Evolutionary conservation across 768 basidiomycete species (phyloP).

Genomic region (Coprinopsis sp.): DNA sequence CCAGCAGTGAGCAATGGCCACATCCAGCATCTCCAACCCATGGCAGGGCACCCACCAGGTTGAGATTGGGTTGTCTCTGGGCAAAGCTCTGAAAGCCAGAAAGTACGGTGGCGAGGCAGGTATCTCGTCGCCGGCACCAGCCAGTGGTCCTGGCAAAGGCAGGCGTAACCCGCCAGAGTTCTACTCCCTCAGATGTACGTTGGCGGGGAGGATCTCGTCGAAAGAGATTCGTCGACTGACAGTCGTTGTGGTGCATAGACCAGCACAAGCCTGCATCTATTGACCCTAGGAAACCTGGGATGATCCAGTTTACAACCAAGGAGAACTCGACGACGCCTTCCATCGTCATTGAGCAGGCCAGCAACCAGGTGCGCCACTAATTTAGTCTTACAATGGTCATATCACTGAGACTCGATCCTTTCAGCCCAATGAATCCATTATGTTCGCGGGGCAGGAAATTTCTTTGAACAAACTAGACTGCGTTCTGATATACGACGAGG

Average conservation of each 20-base stretch:
- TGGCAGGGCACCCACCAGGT: conserved; percentile 63
- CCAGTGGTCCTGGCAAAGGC: conserved; percentile 20
- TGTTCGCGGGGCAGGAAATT: conserved; percentile 55
- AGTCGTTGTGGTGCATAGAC: conserved; percentile 39
- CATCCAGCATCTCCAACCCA: conserved; percentile 33
- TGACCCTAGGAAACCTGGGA: conserved; percentile 60
- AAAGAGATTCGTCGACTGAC: not conserved
- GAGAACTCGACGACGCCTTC: not conserved
- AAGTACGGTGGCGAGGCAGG: conserved; percentile 46
- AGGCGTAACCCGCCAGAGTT: conserved; percentile 57
- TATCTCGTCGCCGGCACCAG: conserved; percentile 22
- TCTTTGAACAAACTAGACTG: conserved; percentile 69
- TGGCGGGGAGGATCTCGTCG: not conserved
- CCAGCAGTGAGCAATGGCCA: conserved; percentile 31
- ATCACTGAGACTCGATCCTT: not conserved
- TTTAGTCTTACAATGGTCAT: not conserved
- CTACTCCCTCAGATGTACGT: conserved; percentile 74
- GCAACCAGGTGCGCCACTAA: conserved; percentile 47
- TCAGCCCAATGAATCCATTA: conserved; percentile 48
- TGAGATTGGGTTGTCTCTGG: conserved; percentile 57
- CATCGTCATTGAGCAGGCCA: conserved; percentile 60
- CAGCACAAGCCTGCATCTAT: conserved; percentile 73
- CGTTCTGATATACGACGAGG: conserved; percentile 77
- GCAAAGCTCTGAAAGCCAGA: conserved; percentile 64
- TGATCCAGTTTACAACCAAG: conserved; percentile 53